phyloP scores from a whole-genome alignment of 441 rosid genomes.

The Cnidoscolus chayamansa region DNA sequence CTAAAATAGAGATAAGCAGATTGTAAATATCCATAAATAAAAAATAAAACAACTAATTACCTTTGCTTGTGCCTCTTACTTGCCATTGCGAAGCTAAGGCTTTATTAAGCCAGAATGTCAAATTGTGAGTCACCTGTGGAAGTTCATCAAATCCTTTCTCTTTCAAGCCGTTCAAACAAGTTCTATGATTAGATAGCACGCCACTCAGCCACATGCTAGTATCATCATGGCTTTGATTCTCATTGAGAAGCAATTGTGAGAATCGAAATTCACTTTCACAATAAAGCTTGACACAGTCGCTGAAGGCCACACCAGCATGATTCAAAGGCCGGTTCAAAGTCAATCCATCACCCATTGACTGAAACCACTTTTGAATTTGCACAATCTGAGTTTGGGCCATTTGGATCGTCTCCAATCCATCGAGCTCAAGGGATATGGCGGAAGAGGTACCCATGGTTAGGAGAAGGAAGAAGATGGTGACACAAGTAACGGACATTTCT shows the following conservation, averaged over 20 bases:
- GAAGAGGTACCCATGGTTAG: conserved; percentile 27
- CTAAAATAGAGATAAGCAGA: no score
- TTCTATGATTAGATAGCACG: conserved; percentile 53
- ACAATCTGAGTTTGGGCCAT: conserved; percentile 32
- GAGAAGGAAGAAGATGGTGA: conserved; percentile 31
- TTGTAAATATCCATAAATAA: background rate
- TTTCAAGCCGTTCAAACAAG: conserved; percentile 57
- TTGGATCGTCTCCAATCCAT: conserved; percentile 31
- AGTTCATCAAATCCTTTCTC: conserved; percentile 28
- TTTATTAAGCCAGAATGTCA: conserved; percentile 38
- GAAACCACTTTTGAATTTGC: conserved; percentile 33
- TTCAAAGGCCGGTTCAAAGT: background rate
- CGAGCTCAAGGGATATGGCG: conserved; percentile 23
- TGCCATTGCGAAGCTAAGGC: conserved; percentile 44
- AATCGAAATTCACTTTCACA: conserved; percentile 50
- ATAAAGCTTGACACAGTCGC: conserved; percentile 54
- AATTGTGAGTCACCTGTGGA: conserved; percentile 27
- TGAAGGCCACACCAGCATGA: conserved; percentile 26
- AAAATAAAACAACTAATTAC: conserved; percentile 24
- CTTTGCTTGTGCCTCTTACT: conserved; percentile 18
- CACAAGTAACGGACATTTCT: conserved; percentile 33
- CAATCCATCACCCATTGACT: conserved; percentile 10
- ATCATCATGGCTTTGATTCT: conserved; percentile 39
- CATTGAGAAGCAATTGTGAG: conserved; percentile 28
- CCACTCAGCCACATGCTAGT: conserved; percentile 63